Evolutionary conservation across 768 basidiomycete species (phyloP).

Genomic region (Phallus indusiatus): DNA sequence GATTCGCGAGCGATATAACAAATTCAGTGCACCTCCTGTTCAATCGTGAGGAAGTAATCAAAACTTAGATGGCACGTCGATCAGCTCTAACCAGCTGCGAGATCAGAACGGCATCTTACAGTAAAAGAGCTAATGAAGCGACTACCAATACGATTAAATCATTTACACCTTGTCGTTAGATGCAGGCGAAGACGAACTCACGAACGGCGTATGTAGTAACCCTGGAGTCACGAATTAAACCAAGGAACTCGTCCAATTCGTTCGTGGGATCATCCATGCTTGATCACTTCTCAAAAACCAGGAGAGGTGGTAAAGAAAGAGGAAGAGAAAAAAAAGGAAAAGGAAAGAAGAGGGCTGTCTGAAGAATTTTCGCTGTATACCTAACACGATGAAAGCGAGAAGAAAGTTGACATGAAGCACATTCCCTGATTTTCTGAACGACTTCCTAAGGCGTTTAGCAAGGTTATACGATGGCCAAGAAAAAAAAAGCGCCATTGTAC

Average conservation of each 20-base stretch:
- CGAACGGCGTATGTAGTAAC: conserved; percentile 1
- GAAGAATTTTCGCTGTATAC: not conserved
- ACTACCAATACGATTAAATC: not conserved
- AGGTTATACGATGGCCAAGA: too few species aligned
- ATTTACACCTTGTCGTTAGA: not conserved
- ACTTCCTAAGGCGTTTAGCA: too few species aligned
- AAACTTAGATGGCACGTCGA: not conserved
- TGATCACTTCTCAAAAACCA: not conserved
- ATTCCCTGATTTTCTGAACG: too few species aligned
- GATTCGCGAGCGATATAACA: not conserved
- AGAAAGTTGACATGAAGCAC: not conserved
- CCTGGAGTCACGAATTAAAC: not conserved
- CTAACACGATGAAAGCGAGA: not conserved
- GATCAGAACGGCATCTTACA: not conserved
- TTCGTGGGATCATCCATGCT: not conserved
- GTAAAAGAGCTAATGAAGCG: conserved; percentile 1
- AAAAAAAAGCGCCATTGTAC: too few species aligned
- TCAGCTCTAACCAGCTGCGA: not conserved
- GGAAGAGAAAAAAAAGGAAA: too few species aligned
- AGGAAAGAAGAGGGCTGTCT: not conserved
- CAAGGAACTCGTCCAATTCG: not conserved
- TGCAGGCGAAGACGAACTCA: not conserved
- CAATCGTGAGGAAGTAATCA: conserved; percentile 2
- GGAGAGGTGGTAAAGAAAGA: not conserved
- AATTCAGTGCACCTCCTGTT: not conserved